Evolutionary conservation across 2,329 filamentous ascomycete species (phyloP).

Genomic region (Verticillium albo-atrum): DNA sequence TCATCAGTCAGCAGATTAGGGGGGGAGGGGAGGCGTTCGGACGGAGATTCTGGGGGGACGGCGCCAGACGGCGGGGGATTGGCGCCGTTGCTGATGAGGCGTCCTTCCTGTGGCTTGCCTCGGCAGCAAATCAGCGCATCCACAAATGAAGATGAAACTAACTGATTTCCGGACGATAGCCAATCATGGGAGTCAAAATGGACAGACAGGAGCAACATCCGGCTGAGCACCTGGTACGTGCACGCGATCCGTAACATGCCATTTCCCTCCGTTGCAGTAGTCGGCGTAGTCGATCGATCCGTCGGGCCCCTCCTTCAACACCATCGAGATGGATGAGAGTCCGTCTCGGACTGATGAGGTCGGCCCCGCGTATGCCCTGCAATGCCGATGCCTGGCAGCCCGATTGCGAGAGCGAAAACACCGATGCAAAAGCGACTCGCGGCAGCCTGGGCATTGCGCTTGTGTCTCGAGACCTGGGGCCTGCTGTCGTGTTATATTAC

Average conservation of each 20-base stretch:
- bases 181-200: background rate
- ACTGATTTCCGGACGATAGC: background rate
- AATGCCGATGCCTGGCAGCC: background rate
- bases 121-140: background rate
- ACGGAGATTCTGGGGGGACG: background rate
- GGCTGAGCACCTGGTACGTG: background rate
- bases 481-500: background rate
- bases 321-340: background rate
- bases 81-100: background rate
- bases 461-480: background rate
- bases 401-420: background rate
- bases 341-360: background rate
- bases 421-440: background rate
- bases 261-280: background rate
- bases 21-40: background rate
- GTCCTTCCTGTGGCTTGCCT: background rate
- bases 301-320: background rate
- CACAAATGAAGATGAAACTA: background rate
- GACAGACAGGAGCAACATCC: background rate
- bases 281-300: background rate
- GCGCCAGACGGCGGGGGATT: background rate
- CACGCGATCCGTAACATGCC: background rate
- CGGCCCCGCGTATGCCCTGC: background rate
- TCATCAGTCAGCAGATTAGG: background rate
- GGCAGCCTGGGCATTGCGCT: background rate